These are phyloP conservation scores for Trapa bicornis DNA, from an alignment of 345 rosid species.

Conservation along the genomic window DNA sequence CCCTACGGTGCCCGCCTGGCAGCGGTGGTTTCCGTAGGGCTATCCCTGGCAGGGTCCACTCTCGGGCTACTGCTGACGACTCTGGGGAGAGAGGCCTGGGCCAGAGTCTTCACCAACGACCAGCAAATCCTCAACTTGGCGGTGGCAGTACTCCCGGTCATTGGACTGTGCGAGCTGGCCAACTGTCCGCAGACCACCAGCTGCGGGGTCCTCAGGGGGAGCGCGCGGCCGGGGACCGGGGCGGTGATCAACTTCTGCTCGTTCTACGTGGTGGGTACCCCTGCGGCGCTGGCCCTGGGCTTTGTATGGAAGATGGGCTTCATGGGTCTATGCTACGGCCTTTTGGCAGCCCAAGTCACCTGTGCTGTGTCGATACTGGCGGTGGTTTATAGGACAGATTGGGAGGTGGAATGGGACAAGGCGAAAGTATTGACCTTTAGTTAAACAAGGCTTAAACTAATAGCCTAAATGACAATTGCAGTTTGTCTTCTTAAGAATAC, in stretches of 20 bases:
- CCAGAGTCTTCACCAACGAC: slow-evolving; percentile 46
- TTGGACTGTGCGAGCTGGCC: slow-evolving; percentile 86
- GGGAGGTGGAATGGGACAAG: slow-evolving; percentile 62
- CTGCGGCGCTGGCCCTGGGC: slow-evolving; percentile 47
- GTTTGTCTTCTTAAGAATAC: no score
- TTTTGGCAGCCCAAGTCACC: slow-evolving; percentile 66
- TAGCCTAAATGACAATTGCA: no score
- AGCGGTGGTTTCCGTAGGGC: slow-evolving; percentile 39
- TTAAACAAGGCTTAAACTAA: no score
- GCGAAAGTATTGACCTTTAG: slow-evolving; percentile 37
- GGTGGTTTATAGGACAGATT: slow-evolving; percentile 60
- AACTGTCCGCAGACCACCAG: slow-evolving; percentile 91
- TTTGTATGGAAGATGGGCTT: slow-evolving; percentile 57
- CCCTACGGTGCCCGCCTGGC: slow-evolving; percentile 52
- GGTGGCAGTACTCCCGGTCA: slow-evolving; percentile 50
- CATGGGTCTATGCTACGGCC: slow-evolving; percentile 81
- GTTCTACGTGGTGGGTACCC: slow-evolving; percentile 78
- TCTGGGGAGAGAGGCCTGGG: slow-evolving; percentile 61
- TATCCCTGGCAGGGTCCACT: slow-evolving; percentile 35
- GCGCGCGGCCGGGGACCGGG: slow-evolving; percentile 67
- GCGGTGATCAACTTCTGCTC: slow-evolving; percentile 65
- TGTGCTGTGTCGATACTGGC: slow-evolving; percentile 54
- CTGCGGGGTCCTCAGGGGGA: slow-evolving; percentile 76
- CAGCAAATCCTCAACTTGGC: slow-evolving; percentile 40
- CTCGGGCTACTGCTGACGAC: slow-evolving; percentile 53